phyloP scores from a whole-genome alignment of 2,329 filamentous ascomycete species.

The Chaetomium strumarium region DNA sequence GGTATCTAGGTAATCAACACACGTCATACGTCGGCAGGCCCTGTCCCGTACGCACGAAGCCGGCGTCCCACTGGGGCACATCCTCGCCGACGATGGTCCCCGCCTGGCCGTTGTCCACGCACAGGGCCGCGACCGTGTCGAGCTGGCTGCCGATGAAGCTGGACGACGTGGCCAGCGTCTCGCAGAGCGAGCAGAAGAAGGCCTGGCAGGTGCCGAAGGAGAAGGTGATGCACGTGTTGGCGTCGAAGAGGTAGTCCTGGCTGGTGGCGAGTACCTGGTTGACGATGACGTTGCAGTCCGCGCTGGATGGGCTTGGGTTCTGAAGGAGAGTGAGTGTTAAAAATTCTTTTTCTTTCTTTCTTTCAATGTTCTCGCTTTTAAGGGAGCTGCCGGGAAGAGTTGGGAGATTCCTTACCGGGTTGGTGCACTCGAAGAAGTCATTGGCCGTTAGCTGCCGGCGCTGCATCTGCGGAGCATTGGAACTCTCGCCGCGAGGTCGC shows the following conservation, averaged over 20 bases:
- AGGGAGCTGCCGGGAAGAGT: too few relatives aligned
- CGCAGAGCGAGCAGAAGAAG: conserved; percentile 35
- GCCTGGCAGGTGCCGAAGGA: conserved; percentile 32
- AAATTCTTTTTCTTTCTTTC: too few relatives aligned
- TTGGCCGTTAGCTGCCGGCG: conserved; percentile 21
- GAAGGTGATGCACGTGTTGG: conserved; percentile 31
- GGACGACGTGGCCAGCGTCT: conserved; percentile 30
- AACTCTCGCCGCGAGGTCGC: conserved; percentile 16
- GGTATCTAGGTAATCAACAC: too few relatives aligned
- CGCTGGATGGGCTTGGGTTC: conserved; percentile 26
- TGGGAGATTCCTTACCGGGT: conserved; percentile 25
- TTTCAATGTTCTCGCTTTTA: too few relatives aligned
- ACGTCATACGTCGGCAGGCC: conserved; percentile 31
- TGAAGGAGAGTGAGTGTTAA: too few relatives aligned
- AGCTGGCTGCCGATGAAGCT: conserved; percentile 33
- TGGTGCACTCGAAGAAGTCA: conserved; percentile 33
- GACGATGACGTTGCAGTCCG: conserved; percentile 32
- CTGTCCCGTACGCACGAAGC: conserved; percentile 28
- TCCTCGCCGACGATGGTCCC: conserved; percentile 33
- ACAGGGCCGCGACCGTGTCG: conserved; percentile 30
- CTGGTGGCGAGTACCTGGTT: conserved; percentile 27
- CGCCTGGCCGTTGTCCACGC: conserved; percentile 29
- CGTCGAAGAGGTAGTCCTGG: conserved; percentile 27
- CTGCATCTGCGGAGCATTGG: conserved; percentile 18
- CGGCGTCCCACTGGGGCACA: conserved; percentile 33